These are phyloP conservation scores for Akanthomyces lecanii DNA, from an alignment of 2,329 filamentous ascomycete species.

Conservation along the genomic window DNA sequence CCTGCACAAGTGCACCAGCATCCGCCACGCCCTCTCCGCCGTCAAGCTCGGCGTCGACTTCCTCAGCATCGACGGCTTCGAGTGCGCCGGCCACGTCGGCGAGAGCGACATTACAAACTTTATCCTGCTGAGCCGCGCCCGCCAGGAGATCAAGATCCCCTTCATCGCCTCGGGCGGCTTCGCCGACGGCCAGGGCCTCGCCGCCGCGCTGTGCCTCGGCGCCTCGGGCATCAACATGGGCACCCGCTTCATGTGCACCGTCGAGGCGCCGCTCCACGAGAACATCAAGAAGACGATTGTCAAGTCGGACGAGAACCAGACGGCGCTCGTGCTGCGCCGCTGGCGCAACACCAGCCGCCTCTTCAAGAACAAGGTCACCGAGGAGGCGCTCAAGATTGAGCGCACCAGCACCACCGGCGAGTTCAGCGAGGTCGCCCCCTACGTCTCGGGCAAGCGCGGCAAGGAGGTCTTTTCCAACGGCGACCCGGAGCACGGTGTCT, in stretches of 20 bases:
- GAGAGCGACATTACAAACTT: conserved; percentile 88
- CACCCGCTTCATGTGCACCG: conserved; percentile 93
- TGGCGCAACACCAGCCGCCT: conserved; percentile 92
- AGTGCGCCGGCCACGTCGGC: conserved; percentile 88
- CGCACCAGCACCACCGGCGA: conserved; percentile 76
- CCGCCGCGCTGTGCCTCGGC: conserved; percentile 82
- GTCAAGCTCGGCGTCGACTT: conserved; percentile 96
- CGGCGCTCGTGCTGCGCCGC: conserved; percentile 76
- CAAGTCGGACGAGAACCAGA: conserved; percentile 82
- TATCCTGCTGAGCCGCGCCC: conserved; percentile 77
- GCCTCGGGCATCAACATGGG: conserved; percentile 98
- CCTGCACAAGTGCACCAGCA: conserved; percentile 96
- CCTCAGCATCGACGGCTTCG: conserved; percentile 93
- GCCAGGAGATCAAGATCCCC: conserved; percentile 77
- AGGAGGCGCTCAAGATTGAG: conserved; percentile 79
- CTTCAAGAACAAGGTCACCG: conserved; percentile 85
- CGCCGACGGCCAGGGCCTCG: conserved; percentile 88
- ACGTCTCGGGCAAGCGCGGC: conserved; percentile 85
- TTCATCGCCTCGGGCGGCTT: conserved; percentile 97
- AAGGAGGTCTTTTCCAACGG: conserved; percentile 89
- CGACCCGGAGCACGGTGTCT: conserved; percentile 87
- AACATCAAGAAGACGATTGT: conserved; percentile 96
- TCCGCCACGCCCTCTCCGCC: conserved; percentile 86
- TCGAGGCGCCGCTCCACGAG: conserved; percentile 85
- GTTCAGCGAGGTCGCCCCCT: conserved; percentile 82